Base-by-base conservation (phyloP, 2,329 filamentous ascomycete genomes). In the Acrodontium crateriforme region DNA sequence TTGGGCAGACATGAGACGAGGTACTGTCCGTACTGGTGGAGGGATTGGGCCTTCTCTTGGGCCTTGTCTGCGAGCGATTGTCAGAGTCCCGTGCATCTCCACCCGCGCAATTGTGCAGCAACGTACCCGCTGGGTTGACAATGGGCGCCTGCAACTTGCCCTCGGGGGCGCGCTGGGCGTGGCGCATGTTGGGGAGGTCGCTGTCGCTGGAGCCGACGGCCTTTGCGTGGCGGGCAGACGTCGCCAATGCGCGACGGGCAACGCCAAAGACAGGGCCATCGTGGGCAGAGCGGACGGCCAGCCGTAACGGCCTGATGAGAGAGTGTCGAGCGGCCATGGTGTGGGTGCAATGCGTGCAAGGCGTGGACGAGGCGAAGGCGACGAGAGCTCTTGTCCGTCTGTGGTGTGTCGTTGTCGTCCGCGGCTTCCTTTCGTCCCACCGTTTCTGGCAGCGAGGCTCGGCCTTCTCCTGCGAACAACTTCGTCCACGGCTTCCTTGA, bases 11-110 rank as follows among this genome's bases (percentile, higher is more conserved):
- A 92, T 44, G 84, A 85, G 73, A 98, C 87, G 50, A 98, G 64
- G 71, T 93, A 98, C 52, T 91, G 75, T 49, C 89, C 89, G 54
- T 98, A 98, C 50, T 75, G 78, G 67, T 98, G 89, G 53, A 95
- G 67, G 52, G 77, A 71, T 42, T 92, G 80, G 44, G 80, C 73
- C 63, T 87, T 89, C 53, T 80, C 76, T 54, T 78, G 68, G 60
- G 84, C 91, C 60, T 89, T 92, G 68, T 95, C 89, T 39, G 32
- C n/a, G n/a, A n/a, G n/a, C n/a, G n/a, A n/a, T n/a, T n/a, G n/a
- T n/a, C n/a, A n/a, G n/a, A n/a, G n/a, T n/a, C n/a, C n/a, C n/a
- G n/a, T n/a, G n/a, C n/a, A n/a, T n/a, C n/a, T n/a, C n/a, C n/a
- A n/a, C n/a, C n/a, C n/a, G n/a, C n/a, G n/a, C n/a, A n/a, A n/a